phyloP scores from a whole-genome alignment of 169 alveolate genomes.

The Eimeria praecox region DNA sequence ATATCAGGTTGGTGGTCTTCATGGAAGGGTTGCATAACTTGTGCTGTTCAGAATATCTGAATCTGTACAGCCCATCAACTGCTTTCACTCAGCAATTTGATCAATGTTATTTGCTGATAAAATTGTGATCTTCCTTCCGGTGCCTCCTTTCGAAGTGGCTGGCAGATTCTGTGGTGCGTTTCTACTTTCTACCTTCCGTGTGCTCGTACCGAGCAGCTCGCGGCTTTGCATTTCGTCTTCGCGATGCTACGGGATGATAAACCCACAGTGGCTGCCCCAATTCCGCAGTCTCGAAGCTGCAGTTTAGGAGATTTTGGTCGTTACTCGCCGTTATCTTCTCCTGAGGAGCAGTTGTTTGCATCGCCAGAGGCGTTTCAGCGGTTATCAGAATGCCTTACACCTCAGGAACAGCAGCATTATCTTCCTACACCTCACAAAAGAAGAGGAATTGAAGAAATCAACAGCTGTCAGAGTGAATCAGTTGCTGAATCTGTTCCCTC shows the following conservation, averaged over 20 bases:
- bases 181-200: background rate
- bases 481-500: background rate
- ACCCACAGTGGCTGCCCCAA: slow-evolving; percentile 43
- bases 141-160: background rate
- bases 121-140: no score
- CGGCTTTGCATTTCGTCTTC: background rate
- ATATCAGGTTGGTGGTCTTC: background rate
- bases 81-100: background rate
- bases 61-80: background rate
- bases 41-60: no score
- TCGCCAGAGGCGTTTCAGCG: background rate
- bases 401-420: slow-evolving; percentile 9
- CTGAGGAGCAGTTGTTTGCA: background rate
- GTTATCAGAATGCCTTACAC: background rate
- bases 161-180: background rate
- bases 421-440: background rate
- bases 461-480: background rate
- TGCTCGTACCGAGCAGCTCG: background rate
- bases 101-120: background rate
- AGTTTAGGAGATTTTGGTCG: background rate
- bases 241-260: background rate
- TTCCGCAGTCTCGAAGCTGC: background rate
- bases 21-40: no score
- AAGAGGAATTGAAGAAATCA: background rate
- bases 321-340: background rate